A percentile compares a stretch with the other conserved stretches of the same genome.
phyloP scores from a whole-genome alignment of 2,329 filamentous ascomycete genomes.

The Cercospora sp. region DNA sequence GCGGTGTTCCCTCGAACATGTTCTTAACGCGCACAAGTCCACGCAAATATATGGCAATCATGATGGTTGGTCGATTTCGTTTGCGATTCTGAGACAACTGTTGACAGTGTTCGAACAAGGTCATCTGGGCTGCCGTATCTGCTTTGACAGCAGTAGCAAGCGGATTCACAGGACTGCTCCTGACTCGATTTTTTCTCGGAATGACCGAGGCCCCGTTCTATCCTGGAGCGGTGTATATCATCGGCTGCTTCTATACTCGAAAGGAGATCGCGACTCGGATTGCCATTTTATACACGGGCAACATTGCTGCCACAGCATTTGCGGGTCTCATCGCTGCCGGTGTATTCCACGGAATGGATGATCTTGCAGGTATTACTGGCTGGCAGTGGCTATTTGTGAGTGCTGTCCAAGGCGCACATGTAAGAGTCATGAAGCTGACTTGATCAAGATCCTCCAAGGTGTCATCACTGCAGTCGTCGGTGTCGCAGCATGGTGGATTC shows the following conservation, averaged over 20 bases:
- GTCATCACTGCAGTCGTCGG: conserved; percentile 12
- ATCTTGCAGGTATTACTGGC: conserved; percentile 55
- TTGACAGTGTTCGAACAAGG: conserved; percentile 34
- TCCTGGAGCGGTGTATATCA: conserved; percentile 47
- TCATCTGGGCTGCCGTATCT: conserved; percentile 41
- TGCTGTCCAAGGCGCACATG: not conserved
- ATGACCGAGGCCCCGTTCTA: conserved; percentile 21
- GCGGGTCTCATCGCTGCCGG: conserved; percentile 58
- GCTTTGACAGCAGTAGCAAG: conserved; percentile 37
- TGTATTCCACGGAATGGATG: conserved; percentile 62
- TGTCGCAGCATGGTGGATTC: conserved; percentile 13
- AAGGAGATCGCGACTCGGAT: conserved; percentile 42
- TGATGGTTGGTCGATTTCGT: conserved; percentile 33
- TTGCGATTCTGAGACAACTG: conserved; percentile 23
- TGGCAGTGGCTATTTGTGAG: conserved; percentile 57
- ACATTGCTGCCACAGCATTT: conserved; percentile 62
- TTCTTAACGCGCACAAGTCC: conserved; percentile 38
- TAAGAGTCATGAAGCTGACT: not conserved
- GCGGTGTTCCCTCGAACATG: conserved; percentile 42
- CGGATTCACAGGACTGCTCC: conserved; percentile 21
- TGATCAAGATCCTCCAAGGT: conserved; percentile 8
- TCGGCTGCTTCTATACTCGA: conserved; percentile 48
- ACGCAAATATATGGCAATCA: conserved; percentile 33
- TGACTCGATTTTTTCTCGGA: conserved; percentile 28
- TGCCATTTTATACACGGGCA: conserved; percentile 41